phyloP scores from a whole-genome alignment of 2,329 filamentous ascomycete species.

The Fusarium sp. region DNA sequence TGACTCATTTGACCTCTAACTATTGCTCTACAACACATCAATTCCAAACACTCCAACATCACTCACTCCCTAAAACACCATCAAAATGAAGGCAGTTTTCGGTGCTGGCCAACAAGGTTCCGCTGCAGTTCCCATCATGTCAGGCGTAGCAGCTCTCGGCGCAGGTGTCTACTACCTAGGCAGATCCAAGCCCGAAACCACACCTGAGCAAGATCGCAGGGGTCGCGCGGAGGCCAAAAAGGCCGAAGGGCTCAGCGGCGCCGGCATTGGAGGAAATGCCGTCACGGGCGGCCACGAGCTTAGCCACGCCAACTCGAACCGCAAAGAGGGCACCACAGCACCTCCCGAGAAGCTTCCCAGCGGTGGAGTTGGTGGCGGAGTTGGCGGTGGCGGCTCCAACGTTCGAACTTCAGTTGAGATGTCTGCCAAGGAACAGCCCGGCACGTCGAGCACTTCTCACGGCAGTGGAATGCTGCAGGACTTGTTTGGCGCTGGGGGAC shows the following conservation, averaged over 20 bases:
- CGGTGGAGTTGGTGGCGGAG: constrained; percentile 46
- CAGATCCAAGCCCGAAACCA: constrained; percentile 15
- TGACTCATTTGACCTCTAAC: neutral
- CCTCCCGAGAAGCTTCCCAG: constrained; percentile 44
- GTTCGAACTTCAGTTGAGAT: constrained; percentile 42
- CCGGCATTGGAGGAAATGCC: constrained; percentile 45
- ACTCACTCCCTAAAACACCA: neutral
- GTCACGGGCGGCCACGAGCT: constrained; percentile 44
- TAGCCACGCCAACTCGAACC: constrained; percentile 30
- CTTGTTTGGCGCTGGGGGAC: constrained; percentile 38
- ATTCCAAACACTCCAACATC: neutral
- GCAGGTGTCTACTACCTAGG: constrained; percentile 35
- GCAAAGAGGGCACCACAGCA: constrained; percentile 35
- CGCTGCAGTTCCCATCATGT: constrained; percentile 21
- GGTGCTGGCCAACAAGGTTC: constrained; percentile 32
- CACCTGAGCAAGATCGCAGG: constrained; percentile 24
- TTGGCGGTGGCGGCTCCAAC: constrained; percentile 42
- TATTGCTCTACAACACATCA: neutral
- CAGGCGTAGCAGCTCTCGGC: constrained; percentile 36
- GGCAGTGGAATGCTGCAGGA: constrained; percentile 27
- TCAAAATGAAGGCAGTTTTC: constrained; percentile 27
- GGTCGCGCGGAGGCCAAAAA: constrained; percentile 42
- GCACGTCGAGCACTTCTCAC: constrained; percentile 11
- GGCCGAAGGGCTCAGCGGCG: constrained; percentile 43
- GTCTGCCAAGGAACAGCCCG: constrained; percentile 16